Evolutionary conservation across 306 rosid genomes (phyloP).

Genomic region (Ormosia semicastrata): DNA sequence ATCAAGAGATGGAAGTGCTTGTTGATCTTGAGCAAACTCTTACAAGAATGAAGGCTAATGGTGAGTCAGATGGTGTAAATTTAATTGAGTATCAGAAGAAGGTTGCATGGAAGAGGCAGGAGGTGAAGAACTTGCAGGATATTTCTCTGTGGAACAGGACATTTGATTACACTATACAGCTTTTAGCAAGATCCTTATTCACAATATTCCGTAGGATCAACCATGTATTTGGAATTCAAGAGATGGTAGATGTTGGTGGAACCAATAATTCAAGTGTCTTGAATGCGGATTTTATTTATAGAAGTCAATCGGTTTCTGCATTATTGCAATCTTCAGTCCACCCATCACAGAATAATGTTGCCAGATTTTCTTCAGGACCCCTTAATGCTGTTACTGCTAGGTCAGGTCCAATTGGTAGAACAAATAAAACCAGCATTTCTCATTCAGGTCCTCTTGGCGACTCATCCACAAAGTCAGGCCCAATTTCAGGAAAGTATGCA

Average conservation of each 20-base stretch:
- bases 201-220: conserved; percentile 73
- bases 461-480: conserved; percentile 62
- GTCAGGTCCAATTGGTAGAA: conserved; percentile 52
- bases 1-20: conserved; percentile 86
- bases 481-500: conserved; percentile 47
- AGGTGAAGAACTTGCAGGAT: conserved; percentile 68
- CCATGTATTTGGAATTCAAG: conserved; percentile 73
- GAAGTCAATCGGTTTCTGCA: conserved; percentile 80
- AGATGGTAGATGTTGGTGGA: conserved; percentile 45
- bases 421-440: conserved; percentile 47
- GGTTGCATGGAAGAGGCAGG: conserved; percentile 73
- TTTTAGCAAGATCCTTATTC: conserved; percentile 79
- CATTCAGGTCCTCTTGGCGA: conserved; percentile 82
- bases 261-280: conserved; percentile 46
- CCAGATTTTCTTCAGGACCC: conserved; percentile 91
- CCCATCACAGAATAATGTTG: conserved; percentile 43
- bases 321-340: conserved; percentile 63
- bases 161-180: conserved; percentile 73
- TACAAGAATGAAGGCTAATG: conserved; percentile 63
- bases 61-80: conserved; percentile 44
- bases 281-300: conserved; percentile 56
- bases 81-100: conserved; percentile 75
- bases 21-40: conserved; percentile 79
- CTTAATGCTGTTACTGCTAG: conserved; percentile 49
- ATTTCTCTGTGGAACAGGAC: conserved; percentile 87